Conservation (phyloP, 116 monocot species). For the Trichopus zeylanicus region DNA sequence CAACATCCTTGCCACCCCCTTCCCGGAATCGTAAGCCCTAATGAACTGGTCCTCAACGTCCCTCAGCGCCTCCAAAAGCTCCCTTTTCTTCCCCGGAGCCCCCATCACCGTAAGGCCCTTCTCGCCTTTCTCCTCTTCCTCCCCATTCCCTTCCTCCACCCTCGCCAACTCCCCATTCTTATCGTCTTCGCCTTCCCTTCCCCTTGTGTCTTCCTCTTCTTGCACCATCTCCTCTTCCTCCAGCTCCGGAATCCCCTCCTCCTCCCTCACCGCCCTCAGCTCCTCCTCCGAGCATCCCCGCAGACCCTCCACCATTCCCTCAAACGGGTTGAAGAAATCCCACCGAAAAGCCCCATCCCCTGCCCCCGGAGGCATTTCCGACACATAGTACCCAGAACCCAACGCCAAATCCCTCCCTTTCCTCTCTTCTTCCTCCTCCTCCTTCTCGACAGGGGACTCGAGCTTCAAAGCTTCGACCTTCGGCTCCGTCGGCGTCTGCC, state of each 20-base stretch:
- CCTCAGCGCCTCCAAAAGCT: slow-evolving; percentile 80
- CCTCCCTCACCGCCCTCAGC: slow-evolving; percentile 62
- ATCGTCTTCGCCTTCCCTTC: not conserved
- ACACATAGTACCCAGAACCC: slow-evolving; percentile 33
- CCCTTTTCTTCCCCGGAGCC: slow-evolving; percentile 38
- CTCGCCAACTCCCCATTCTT: slow-evolving; percentile 7
- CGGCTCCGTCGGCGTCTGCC: slow-evolving; percentile 35
- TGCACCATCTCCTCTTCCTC: slow-evolving; percentile 55
- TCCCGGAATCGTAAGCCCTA: slow-evolving; percentile 74
- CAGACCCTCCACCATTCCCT: slow-evolving; percentile 38
- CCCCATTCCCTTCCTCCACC: not conserved
- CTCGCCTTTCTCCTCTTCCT: slow-evolving; percentile 9
- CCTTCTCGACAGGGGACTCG: slow-evolving; percentile 5
- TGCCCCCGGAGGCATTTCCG: slow-evolving; percentile 12
- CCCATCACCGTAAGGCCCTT: slow-evolving; percentile 38
- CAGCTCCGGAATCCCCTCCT: slow-evolving; percentile 83
- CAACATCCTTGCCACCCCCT: slow-evolving; percentile 77
- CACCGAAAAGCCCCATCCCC: slow-evolving; percentile 42
- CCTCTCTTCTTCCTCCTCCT: slow-evolving; percentile 9
- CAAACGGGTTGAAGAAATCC: slow-evolving; percentile 98
- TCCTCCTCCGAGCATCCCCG: slow-evolving; percentile 58
- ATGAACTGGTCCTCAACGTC: slow-evolving; percentile 82
- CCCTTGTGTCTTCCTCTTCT: not conserved
- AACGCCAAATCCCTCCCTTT: slow-evolving; percentile 15
- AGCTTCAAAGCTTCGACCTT: slow-evolving; percentile 35